A percentile compares a stretch with the other conserved stretches of the same genome.
Evolutionary conservation across 2,329 filamentous ascomycete species (phyloP).

Genomic region (Didymella pomorum): DNA sequence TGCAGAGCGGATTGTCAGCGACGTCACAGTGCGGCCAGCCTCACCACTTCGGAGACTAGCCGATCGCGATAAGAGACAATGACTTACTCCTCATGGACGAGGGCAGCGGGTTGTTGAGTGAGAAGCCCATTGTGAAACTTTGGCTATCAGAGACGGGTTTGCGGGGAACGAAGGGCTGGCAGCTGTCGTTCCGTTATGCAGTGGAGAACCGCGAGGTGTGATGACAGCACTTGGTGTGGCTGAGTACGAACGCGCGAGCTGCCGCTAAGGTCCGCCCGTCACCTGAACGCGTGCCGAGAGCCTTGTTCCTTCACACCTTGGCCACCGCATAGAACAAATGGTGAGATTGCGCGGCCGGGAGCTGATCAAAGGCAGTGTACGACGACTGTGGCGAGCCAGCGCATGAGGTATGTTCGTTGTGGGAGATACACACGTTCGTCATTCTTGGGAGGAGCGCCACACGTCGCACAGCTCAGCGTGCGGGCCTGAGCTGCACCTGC

Average conservation of each 20-base stretch:
- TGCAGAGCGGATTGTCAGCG: conserved; percentile 56
- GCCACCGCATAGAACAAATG: not conserved
- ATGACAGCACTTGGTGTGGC: conserved; percentile 22
- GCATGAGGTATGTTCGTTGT: not conserved
- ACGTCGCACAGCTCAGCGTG: not conserved
- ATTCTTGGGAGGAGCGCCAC: not conserved
- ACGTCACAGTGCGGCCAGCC: conserved; percentile 32
- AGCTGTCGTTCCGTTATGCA: conserved; percentile 4
- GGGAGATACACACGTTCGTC: not conserved
- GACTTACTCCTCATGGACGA: conserved; percentile 62
- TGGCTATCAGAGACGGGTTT: conserved; percentile 5
- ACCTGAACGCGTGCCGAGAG: conserved; percentile 21
- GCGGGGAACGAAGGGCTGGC: conserved; percentile 6
- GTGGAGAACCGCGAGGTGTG: conserved; percentile 11
- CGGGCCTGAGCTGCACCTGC: not conserved
- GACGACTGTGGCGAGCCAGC: conserved; percentile 11
- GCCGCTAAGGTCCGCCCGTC: conserved; percentile 14
- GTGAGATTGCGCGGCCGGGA: not conserved
- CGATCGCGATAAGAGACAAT: conserved; percentile 6
- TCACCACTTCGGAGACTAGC: conserved; percentile 9
- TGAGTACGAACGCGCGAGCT: conserved; percentile 13
- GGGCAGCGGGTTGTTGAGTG: conserved; percentile 63
- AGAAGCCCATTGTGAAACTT: conserved; percentile 52
- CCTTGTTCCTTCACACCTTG: conserved; percentile 9
- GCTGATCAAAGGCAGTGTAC: not conserved